Evolutionary conservation across 805 yeast genomes (phyloP).

Genomic region (Crinitomyces ghanaensis): DNA sequence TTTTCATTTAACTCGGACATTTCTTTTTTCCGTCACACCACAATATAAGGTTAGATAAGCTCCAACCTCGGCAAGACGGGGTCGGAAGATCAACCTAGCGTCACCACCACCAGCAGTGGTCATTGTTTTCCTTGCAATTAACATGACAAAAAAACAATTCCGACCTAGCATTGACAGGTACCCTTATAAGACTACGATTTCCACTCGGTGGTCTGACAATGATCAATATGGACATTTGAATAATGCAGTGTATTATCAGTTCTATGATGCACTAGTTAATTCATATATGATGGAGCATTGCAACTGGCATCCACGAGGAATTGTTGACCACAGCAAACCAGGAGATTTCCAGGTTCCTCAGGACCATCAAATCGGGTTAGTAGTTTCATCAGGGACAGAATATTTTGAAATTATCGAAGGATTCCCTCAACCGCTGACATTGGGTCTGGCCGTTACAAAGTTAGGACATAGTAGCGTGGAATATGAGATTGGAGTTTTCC

Average conservation of each 20-base stretch:
- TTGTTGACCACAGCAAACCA: slow-evolving; percentile 5
- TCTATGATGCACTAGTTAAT: slow-evolving; percentile 15
- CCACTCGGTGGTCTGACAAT: slow-evolving; percentile 21
- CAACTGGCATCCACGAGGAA: slow-evolving; percentile 13
- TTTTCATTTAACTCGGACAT: too few species aligned
- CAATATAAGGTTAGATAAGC: too few species aligned
- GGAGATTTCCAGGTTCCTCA: slow-evolving; percentile 2
- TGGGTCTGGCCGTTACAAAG: slow-evolving; percentile 19
- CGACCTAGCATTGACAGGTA: slow-evolving; percentile 13
- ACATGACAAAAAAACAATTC: background rate
- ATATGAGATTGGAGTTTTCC: slow-evolving; percentile 22
- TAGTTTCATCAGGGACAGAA: slow-evolving; percentile 20
- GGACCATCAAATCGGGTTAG: slow-evolving; percentile 16
- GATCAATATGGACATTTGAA: slow-evolving; percentile 22
- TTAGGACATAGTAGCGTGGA: slow-evolving; percentile 20
- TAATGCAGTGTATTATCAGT: slow-evolving; percentile 20
- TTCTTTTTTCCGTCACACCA: too few species aligned
- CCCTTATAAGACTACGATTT: slow-evolving; percentile 9
- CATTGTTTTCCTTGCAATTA: too few species aligned
- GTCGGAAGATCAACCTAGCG: too few species aligned
- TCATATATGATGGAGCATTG: slow-evolving; percentile 15
- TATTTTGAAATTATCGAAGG: slow-evolving; percentile 20
- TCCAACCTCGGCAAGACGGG: too few species aligned
- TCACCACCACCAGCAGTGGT: too few species aligned
- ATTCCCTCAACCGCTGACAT: slow-evolving; percentile 18